phyloP scores from a whole-genome alignment of 2,329 filamentous ascomycete genomes.

The Exophiala viscosa region DNA sequence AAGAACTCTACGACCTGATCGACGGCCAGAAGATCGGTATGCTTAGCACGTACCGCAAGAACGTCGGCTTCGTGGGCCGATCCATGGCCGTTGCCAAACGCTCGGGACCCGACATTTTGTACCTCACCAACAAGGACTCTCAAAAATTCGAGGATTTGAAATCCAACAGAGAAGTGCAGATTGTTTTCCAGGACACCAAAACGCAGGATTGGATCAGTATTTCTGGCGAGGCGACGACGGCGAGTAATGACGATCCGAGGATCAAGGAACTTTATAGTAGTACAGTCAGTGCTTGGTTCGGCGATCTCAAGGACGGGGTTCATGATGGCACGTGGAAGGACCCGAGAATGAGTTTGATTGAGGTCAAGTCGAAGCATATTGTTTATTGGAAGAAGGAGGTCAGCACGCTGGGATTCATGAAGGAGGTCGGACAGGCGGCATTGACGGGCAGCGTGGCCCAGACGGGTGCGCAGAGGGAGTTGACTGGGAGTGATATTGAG shows the following conservation, averaged over 20 bases:
- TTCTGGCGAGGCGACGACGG: slow-evolving; percentile 41
- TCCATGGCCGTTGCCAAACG: slow-evolving; percentile 47
- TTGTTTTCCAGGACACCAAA: slow-evolving; percentile 47
- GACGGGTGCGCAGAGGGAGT: slow-evolving; percentile 33
- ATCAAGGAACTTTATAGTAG: slow-evolving; percentile 48
- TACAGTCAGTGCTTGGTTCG: slow-evolving; percentile 46
- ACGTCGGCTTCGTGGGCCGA: slow-evolving; percentile 33
- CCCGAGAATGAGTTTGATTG: slow-evolving; percentile 46
- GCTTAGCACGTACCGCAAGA: slow-evolving; percentile 20
- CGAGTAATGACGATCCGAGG: slow-evolving; percentile 43
- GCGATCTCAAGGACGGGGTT: slow-evolving; percentile 48
- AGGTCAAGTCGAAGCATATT: slow-evolving; percentile 40
- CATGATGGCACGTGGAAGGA: slow-evolving; percentile 46
- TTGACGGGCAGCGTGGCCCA: slow-evolving; percentile 39
- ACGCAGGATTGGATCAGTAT: slow-evolving; percentile 49
- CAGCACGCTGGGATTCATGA: slow-evolving; percentile 36
- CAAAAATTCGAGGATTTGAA: slow-evolving; percentile 47
- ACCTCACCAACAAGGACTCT: slow-evolving; percentile 47
- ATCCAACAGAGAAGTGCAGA: slow-evolving; percentile 40
- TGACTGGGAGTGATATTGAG: slow-evolving; percentile 27
- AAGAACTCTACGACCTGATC: slow-evolving; percentile 47
- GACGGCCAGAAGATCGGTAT: slow-evolving; percentile 44
- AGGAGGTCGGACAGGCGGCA: slow-evolving; percentile 39
- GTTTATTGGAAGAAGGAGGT: slow-evolving; percentile 39
- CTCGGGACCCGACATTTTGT: slow-evolving; percentile 49